These are phyloP conservation scores for Erythrophleum fordii DNA, from an alignment of 306 rosid species.

Conservation along the genomic window DNA sequence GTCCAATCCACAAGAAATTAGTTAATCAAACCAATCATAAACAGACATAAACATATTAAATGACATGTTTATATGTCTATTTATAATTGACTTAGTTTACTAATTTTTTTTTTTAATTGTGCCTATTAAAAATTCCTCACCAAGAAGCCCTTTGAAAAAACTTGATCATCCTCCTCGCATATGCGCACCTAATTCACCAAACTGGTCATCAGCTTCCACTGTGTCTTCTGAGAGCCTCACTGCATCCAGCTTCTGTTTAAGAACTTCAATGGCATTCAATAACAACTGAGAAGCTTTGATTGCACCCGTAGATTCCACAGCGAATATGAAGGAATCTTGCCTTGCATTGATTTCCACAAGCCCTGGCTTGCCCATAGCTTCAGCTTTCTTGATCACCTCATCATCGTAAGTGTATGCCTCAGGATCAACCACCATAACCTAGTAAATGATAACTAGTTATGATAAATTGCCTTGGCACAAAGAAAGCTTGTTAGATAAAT, in stretches of 20 bases:
- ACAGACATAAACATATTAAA: background rate
- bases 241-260: constrained; percentile 92
- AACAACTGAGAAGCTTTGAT: constrained; percentile 83
- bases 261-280: constrained; percentile 89
- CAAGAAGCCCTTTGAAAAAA: background rate
- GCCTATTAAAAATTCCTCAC: background rate
- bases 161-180: constrained; percentile 87
- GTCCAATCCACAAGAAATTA: background rate
- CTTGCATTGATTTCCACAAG: constrained; percentile 84
- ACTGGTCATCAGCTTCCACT: constrained; percentile 91
- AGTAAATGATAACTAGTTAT: constrained; percentile 9
- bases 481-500: background rate
- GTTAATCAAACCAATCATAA: background rate
- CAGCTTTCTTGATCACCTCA: constrained; percentile 93
- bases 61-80: background rate
- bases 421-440: constrained; percentile 77
- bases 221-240: constrained; percentile 94
- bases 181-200: constrained; percentile 97
- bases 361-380: constrained; percentile 95
- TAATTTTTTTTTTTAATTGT: background rate
- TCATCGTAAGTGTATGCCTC: constrained; percentile 94
- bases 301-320: constrained; percentile 94
- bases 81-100: background rate
- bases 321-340: constrained; percentile 91
- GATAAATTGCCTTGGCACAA: background rate